These are phyloP conservation scores for Phaeoacremonium minimum DNA, from an alignment of 2,329 filamentous ascomycete genomes.

Conservation along the genomic window DNA sequence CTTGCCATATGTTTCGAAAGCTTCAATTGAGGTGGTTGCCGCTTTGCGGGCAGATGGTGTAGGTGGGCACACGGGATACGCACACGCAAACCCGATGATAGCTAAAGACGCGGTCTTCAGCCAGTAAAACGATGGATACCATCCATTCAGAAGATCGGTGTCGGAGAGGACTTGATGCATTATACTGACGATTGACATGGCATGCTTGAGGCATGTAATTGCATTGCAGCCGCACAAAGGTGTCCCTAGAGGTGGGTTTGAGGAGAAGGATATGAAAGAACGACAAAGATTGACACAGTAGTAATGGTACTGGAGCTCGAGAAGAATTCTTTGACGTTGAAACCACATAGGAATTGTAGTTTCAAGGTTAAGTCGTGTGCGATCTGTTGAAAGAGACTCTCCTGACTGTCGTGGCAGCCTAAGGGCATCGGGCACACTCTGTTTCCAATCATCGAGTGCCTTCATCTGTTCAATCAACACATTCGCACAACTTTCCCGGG, in stretches of 20 bases:
- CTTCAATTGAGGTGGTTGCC: no score
- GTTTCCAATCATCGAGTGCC: constrained; percentile 5
- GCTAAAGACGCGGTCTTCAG: constrained; percentile 12
- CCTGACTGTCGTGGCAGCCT: constrained; percentile 7
- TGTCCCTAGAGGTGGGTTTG: constrained; percentile 3
- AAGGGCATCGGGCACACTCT: constrained; percentile 8
- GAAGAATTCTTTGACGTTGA: constrained; percentile 12
- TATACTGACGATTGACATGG: constrained; percentile 11
- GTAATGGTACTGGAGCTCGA: constrained; percentile 13
- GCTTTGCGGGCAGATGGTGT: background rate
- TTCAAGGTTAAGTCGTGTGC: constrained; percentile 6
- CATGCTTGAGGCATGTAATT: constrained; percentile 6
- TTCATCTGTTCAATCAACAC: constrained; percentile 3
- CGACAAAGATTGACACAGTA: constrained; percentile 10
- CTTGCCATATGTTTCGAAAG: no score
- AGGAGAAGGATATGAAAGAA: constrained; percentile 10
- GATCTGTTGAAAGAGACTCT: constrained; percentile 8
- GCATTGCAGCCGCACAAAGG: constrained; percentile 9
- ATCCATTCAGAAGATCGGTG: constrained; percentile 8
- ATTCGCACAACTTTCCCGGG: constrained; percentile 10
- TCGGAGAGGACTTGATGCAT: constrained; percentile 8
- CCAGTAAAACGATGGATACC: constrained; percentile 12
- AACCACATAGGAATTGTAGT: constrained; percentile 8
- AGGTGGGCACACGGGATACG: constrained; percentile 6
- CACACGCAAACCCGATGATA: constrained; percentile 12